These are phyloP conservation scores for Phoma sp. DNA, from an alignment of 2,329 filamentous ascomycete species.

Conservation along the genomic window DNA sequence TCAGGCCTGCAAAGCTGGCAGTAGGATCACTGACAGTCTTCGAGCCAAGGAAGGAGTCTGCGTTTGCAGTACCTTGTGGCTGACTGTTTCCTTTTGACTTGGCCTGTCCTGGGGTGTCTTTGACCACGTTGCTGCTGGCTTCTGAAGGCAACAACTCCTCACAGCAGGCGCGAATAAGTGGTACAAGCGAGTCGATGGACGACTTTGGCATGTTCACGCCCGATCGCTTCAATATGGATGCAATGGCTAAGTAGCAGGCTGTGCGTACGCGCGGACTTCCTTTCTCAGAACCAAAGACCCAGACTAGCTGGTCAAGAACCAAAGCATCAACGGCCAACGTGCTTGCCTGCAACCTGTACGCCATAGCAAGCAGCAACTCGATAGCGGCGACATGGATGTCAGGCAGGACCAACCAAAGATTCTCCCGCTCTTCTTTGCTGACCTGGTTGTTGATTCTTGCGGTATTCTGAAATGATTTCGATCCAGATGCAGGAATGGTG, in stretches of 20 bases:
- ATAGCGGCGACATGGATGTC: conserved; percentile 76
- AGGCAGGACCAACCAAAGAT: conserved; percentile 75
- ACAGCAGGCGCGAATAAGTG: conserved; percentile 72
- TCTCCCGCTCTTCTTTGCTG: conserved; percentile 79
- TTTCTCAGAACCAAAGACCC: conserved; percentile 68
- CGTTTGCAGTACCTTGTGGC: conserved; percentile 61
- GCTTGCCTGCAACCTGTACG: conserved; percentile 64
- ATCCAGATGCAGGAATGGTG: conserved; percentile 56
- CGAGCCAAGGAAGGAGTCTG: conserved; percentile 71
- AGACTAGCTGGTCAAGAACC: conserved; percentile 73
- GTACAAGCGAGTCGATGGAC: conserved; percentile 67
- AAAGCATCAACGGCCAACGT: conserved; percentile 67
- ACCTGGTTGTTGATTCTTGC: conserved; percentile 75
- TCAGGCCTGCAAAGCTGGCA: conserved; percentile 55
- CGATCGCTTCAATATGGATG: conserved; percentile 63
- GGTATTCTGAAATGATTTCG: conserved; percentile 44
- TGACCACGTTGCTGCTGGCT: conserved; percentile 42
- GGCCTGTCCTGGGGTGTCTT: conserved; percentile 46
- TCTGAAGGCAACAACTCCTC: conserved; percentile 69
- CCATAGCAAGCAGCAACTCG: conserved; percentile 64
- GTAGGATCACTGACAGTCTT: conserved; percentile 36
- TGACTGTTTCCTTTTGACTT: conserved; percentile 49
- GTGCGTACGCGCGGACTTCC: conserved; percentile 62
- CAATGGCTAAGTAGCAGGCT: conserved; percentile 65
- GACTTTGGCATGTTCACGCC: conserved; percentile 72